Evolutionary conservation across 192 early-diverging fungal species (phyloP).

Genomic region (Podila epigama): DNA sequence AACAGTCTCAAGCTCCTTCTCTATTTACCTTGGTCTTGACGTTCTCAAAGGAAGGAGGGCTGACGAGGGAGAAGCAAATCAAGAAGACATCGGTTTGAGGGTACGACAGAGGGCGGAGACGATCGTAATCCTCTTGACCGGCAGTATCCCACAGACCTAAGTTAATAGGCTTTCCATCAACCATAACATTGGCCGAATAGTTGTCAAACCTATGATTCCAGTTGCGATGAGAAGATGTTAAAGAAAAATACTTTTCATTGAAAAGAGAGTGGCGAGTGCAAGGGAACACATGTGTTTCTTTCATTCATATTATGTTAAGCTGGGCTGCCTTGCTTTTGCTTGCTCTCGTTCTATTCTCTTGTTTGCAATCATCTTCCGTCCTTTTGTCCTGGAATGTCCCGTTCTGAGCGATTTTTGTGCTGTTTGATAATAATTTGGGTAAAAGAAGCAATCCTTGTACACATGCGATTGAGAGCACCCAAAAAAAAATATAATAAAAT

Average conservation of each 20-base stretch:
- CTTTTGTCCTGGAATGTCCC: no score
- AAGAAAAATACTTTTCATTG: background rate
- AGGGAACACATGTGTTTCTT: no score
- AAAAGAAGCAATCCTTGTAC: background rate
- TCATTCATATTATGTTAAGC: no score
- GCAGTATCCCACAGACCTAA: conserved; percentile 99
- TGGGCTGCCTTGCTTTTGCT: no score
- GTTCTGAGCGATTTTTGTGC: background rate
- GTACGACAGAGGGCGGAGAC: conserved; percentile 95
- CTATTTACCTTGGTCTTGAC: conserved; percentile 89
- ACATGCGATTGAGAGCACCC: background rate
- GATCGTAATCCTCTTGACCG: conserved; percentile 99
- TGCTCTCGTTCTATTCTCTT: background rate
- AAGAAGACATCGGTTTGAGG: conserved; percentile 99
- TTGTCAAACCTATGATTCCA: conserved; percentile 85
- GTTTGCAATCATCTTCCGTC: background rate
- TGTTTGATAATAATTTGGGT: background rate
- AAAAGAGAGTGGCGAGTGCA: no score
- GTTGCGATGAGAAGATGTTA: no score
- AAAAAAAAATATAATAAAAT: background rate
- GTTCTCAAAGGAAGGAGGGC: conserved; percentile 96
- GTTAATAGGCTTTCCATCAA: conserved; percentile 98
- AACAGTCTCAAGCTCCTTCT: background rate
- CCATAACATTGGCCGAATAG: conserved; percentile 99
- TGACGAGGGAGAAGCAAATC: conserved; percentile 97